Percentiles rank a stretch among this genome's conserved stretches.
Evolutionary conservation across 345 rosid genomes (phyloP).

Genomic region (Lumnitzera littorea): DNA sequence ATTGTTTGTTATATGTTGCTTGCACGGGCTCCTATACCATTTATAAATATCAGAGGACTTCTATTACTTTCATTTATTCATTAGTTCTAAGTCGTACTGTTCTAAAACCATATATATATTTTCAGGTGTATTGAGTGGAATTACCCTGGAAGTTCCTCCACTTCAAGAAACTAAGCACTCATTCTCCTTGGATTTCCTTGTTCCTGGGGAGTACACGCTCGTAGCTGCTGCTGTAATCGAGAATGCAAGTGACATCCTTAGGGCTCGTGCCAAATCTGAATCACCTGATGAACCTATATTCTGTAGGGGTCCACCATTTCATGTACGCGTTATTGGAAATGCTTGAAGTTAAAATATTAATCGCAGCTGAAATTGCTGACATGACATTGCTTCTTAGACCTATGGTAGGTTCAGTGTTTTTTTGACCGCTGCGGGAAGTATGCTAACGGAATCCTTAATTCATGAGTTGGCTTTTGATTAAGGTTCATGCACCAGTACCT

Average conservation of each 20-base stretch:
- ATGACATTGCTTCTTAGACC: too few species aligned
- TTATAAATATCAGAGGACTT: too few species aligned
- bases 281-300: slow-evolving; percentile 80
- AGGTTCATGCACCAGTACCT: too few species aligned
- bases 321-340: slow-evolving; percentile 62
- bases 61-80: too few species aligned
- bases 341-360: slow-evolving; percentile 16
- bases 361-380: too few species aligned
- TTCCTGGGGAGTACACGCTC: slow-evolving; percentile 90
- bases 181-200: slow-evolving; percentile 81
- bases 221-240: slow-evolving; percentile 83
- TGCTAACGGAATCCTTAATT: too few species aligned
- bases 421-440: too few species aligned
- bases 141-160: slow-evolving; percentile 67
- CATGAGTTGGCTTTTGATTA: too few species aligned
- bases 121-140: slow-evolving; percentile 71
- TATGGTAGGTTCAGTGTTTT: too few species aligned
- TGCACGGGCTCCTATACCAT: too few species aligned
- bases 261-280: slow-evolving; percentile 70
- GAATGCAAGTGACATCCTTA: slow-evolving; percentile 72
- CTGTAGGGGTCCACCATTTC: slow-evolving; percentile 95
- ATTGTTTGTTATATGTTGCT: too few species aligned
- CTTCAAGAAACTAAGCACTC: slow-evolving; percentile 64
- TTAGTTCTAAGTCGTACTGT: not conserved
- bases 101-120: not conserved